phyloP scores from a whole-genome alignment of 2,329 filamentous ascomycete species.

The Botryotinia calthae region DNA sequence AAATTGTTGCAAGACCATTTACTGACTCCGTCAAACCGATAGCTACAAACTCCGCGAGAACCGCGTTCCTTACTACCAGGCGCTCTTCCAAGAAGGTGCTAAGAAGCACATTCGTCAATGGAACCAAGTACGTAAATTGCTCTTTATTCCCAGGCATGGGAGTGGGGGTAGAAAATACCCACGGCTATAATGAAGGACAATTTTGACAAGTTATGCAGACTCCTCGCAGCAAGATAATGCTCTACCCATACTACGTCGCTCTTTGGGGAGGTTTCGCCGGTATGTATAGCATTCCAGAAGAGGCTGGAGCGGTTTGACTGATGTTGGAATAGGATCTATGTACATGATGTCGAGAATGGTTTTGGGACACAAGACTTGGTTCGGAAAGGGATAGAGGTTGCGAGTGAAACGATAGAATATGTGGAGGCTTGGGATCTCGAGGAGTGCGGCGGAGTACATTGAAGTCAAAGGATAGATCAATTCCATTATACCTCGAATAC shows the following conservation, averaged over 20 bases:
- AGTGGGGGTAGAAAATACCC: background rate
- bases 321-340: slow-evolving; percentile 44
- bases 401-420: background rate
- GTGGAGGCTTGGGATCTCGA: background rate
- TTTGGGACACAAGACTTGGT: slow-evolving; percentile 78
- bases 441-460: slow-evolving; percentile 27
- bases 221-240: slow-evolving; percentile 61
- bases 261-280: slow-evolving; percentile 62
- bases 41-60: slow-evolving; percentile 68
- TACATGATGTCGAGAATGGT: slow-evolving; percentile 75
- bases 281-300: slow-evolving; percentile 44
- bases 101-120: slow-evolving; percentile 67
- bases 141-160: background rate
- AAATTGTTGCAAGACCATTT: slow-evolving; percentile 1
- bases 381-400: slow-evolving; percentile 51
- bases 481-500: slow-evolving; percentile 15
- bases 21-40: slow-evolving; percentile 14
- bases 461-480: slow-evolving; percentile 29
- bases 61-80: slow-evolving; percentile 72
- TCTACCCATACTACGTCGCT: slow-evolving; percentile 66
- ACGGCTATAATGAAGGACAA: background rate
- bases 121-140: slow-evolving; percentile 64
- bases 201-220: slow-evolving; percentile 45
- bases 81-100: slow-evolving; percentile 71
- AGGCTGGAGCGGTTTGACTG: background rate